These are phyloP conservation scores for Scheffersomyces segobiensis DNA, from an alignment of 1,139 yeast species.

Conservation along the genomic window DNA sequence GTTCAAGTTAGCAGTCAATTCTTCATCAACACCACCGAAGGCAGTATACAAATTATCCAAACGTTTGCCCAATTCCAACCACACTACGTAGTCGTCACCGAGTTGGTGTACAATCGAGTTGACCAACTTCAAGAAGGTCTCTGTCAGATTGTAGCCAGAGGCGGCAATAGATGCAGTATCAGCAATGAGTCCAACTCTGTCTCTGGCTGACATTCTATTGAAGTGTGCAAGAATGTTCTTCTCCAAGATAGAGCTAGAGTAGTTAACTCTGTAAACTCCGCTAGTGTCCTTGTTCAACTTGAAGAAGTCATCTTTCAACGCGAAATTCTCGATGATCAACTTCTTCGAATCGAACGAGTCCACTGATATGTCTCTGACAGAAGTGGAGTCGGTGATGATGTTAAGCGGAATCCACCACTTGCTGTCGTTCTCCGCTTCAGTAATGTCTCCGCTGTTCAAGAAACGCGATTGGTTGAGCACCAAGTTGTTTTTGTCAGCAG, in stretches of 20 bases:
- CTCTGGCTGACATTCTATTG: constrained; percentile 51
- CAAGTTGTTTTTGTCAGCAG: constrained; percentile 42
- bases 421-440: constrained; percentile 51
- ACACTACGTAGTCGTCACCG: constrained; percentile 57
- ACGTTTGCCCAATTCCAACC: constrained; percentile 59
- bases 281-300: constrained; percentile 63
- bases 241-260: constrained; percentile 50
- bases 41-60: constrained; percentile 43
- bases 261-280: constrained; percentile 70
- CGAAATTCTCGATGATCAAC: constrained; percentile 23
- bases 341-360: constrained; percentile 24
- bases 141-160: constrained; percentile 54
- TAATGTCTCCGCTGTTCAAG: constrained; percentile 76
- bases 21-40: constrained; percentile 43
- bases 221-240: constrained; percentile 45
- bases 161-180: constrained; percentile 62
- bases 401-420: constrained; percentile 76
- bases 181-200: constrained; percentile 67
- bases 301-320: constrained; percentile 35
- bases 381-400: constrained; percentile 20
- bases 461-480: constrained; percentile 71
- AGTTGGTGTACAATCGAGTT: constrained; percentile 45
- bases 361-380: constrained; percentile 28
- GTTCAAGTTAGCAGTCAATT: constrained; percentile 37
- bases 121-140: constrained; percentile 47